phyloP scores from a whole-genome alignment of 345 rosid genomes.

The Brassica nigra region DNA sequence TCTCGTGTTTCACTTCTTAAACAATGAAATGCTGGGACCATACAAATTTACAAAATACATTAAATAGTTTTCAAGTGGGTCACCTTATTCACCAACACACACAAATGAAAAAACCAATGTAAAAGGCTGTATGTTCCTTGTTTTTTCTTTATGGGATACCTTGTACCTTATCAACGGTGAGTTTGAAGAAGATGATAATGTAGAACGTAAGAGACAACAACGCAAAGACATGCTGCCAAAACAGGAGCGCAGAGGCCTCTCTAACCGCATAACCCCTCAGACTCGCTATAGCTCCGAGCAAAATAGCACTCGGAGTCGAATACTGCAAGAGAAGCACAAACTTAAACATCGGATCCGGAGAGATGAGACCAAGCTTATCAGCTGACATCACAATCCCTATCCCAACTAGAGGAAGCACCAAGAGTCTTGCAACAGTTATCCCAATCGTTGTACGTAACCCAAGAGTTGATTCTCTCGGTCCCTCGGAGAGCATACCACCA shows the following conservation, averaged over 20 bases:
- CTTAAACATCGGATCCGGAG: slow-evolving; percentile 68
- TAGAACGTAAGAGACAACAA: slow-evolving; percentile 76
- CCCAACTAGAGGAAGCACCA: slow-evolving; percentile 82
- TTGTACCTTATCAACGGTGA: slow-evolving; percentile 43
- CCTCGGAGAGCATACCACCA: slow-evolving; percentile 94
- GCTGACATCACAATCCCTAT: slow-evolving; percentile 68
- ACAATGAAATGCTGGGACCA: too few species aligned
- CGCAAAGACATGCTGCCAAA: slow-evolving; percentile 91
- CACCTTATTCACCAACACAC: background rate
- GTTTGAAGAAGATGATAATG: slow-evolving; percentile 62
- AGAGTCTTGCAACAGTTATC: slow-evolving; percentile 69
- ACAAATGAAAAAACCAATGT: background rate
- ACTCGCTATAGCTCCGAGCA: slow-evolving; percentile 89
- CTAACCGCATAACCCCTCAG: slow-evolving; percentile 84
- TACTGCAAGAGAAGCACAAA: slow-evolving; percentile 87
- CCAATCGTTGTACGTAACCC: slow-evolving; percentile 83
- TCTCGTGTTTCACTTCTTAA: too few species aligned
- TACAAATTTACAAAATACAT: too few species aligned
- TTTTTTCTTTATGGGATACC: background rate
- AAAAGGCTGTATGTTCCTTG: background rate
- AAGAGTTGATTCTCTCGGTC: slow-evolving; percentile 79
- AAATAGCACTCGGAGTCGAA: slow-evolving; percentile 89
- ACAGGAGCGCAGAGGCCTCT: slow-evolving; percentile 87
- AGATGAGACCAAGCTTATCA: slow-evolving; percentile 57
- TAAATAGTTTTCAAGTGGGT: background rate